A percentile compares a stretch with the other conserved stretches of the same genome.
phyloP scores from a whole-genome alignment of 1,284 basidiomycete species.

The Rhodotorula sp. region DNA sequence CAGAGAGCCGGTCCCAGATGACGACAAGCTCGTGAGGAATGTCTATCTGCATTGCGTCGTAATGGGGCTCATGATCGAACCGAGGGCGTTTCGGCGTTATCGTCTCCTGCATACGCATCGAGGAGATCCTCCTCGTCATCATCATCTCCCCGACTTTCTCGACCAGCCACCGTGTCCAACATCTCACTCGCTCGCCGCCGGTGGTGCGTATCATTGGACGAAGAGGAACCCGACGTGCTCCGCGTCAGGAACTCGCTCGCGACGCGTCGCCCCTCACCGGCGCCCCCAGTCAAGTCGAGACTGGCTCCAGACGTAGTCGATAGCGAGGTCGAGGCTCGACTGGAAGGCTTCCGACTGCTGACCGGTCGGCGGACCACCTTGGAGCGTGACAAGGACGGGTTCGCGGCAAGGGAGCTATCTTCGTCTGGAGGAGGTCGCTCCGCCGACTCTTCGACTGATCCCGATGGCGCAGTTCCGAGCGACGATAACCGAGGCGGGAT shows the following conservation, averaged over 20 bases:
- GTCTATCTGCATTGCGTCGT: too few relatives aligned
- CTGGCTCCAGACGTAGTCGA: neutral
- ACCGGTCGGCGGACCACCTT: constrained; percentile 18
- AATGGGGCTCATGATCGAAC: neutral
- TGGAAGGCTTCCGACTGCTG: constrained; percentile 15
- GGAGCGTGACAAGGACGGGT: constrained; percentile 9
- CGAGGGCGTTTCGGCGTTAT: neutral
- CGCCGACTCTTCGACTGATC: neutral
- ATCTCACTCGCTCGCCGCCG: constrained; percentile 1
- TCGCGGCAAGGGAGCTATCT: neutral
- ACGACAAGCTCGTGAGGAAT: too few relatives aligned
- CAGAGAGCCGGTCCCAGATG: too few relatives aligned
- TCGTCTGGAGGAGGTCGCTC: neutral
- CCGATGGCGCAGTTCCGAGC: neutral
- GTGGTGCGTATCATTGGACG: too few relatives aligned
- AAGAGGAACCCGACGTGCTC: neutral
- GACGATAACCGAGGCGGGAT: constrained; percentile 3
- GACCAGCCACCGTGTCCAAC: neutral
- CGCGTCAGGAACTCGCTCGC: constrained; percentile 21
- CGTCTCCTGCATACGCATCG: neutral
- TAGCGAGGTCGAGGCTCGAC: constrained; percentile 3
- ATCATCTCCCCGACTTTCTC: neutral
- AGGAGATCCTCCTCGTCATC: neutral
- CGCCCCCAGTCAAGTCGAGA: constrained; percentile 3
- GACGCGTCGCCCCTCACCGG: constrained; percentile 6